Conservation (phyloP, 495 filamentous ascomycete species). For the Darksidea phi region DNA sequence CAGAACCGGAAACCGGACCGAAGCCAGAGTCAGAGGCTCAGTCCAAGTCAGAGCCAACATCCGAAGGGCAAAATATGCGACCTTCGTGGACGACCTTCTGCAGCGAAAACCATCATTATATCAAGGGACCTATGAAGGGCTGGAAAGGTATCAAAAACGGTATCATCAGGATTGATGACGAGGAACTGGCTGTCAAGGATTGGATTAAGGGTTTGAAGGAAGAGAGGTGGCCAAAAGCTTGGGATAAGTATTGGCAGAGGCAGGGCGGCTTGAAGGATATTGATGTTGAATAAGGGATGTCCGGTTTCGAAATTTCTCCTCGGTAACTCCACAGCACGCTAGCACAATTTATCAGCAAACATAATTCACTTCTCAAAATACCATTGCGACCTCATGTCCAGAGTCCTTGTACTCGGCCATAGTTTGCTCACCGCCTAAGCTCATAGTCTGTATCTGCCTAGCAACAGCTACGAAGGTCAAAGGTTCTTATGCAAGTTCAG, state of each 20-base stretch:
- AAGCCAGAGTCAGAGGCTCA: background rate
- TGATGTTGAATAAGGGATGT: background rate
- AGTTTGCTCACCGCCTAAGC: too few species aligned
- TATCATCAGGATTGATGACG: constrained; percentile 29
- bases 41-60: background rate
- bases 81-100: constrained; percentile 17
- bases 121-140: constrained; percentile 35
- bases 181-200: constrained; percentile 30
- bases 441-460: too few species aligned
- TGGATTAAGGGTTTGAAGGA: constrained; percentile 30
- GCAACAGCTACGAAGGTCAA: too few species aligned
- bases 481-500: too few species aligned
- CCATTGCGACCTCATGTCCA: too few species aligned
- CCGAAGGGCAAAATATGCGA: background rate
- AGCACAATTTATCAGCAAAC: too few species aligned
- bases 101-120: constrained; percentile 31
- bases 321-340: too few species aligned
- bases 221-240: constrained; percentile 12
- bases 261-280: constrained; percentile 6
- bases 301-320: too few species aligned
- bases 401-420: too few species aligned
- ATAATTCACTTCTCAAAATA: too few species aligned
- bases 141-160: constrained; percentile 39
- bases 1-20: background rate
- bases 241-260: constrained; percentile 9